phyloP scores from a whole-genome alignment of 345 rosid species.

The Brassica juncea region DNA sequence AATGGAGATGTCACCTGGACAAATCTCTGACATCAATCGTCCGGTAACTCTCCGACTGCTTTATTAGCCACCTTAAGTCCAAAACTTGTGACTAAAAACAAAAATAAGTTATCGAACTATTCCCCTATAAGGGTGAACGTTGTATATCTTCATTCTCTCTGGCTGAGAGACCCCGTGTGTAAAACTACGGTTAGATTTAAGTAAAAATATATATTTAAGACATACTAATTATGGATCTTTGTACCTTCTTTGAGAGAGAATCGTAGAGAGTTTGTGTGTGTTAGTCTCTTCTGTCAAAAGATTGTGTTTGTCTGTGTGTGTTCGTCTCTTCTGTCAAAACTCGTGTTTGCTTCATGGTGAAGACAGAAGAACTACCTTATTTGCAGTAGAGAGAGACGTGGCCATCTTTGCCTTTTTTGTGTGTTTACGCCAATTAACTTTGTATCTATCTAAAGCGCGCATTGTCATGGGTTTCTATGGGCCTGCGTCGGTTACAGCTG shows the following conservation, averaged over 20 bases:
- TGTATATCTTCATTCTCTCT: conserved; percentile 14
- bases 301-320: neutral
- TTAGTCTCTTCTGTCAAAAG: neutral
- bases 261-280: neutral
- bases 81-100: neutral
- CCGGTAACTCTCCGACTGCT: conserved; percentile 37
- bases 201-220: neutral
- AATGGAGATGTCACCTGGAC: conserved; percentile 27
- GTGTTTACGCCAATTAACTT: neutral
- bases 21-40: conserved; percentile 15
- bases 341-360: conserved; percentile 31
- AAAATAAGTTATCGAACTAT: neutral
- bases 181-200: neutral
- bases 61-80: conserved; percentile 16
- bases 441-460: conserved; percentile 3
- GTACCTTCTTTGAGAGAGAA: conserved; percentile 13
- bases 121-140: neutral
- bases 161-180: conserved; percentile 6
- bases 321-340: neutral
- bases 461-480: conserved; percentile 13
- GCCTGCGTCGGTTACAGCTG: neutral
- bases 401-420: neutral
- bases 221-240: conserved; percentile 4
- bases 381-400: conserved; percentile 8
- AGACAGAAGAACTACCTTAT: conserved; percentile 19